Conservation (phyloP, 2,329 filamentous ascomycete genomes). For the Endoconidiophora polonica region DNA sequence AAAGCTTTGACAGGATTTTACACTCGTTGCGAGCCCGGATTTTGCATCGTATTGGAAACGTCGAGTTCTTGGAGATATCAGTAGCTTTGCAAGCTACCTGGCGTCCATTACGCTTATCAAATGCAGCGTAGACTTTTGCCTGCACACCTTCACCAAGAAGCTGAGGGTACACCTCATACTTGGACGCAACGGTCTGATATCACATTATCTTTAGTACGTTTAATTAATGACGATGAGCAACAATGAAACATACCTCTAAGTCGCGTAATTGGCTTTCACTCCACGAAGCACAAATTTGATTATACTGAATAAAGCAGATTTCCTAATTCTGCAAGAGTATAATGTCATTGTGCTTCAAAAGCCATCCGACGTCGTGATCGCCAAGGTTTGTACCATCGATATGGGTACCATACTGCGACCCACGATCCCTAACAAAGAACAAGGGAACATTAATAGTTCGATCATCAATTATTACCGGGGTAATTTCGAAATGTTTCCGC, state of each 20-base stretch:
- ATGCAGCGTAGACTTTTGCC: slow-evolving; percentile 23
- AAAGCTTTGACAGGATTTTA: slow-evolving; percentile 34
- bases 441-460: not conserved
- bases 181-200: slow-evolving; percentile 20
- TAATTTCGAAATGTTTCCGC: slow-evolving; percentile 12
- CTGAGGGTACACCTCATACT: slow-evolving; percentile 21
- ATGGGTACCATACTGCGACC: slow-evolving; percentile 36
- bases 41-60: no score
- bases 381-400: slow-evolving; percentile 32
- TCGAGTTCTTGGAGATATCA: no score
- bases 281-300: slow-evolving; percentile 1
- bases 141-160: slow-evolving; percentile 24
- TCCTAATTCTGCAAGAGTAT: slow-evolving; percentile 27
- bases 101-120: slow-evolving; percentile 32
- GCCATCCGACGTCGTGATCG: slow-evolving; percentile 24
- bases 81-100: slow-evolving; percentile 50
- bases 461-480: slow-evolving; percentile 10
- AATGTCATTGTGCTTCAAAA: slow-evolving; percentile 34
- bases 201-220: not conserved
- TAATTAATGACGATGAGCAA: no score
- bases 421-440: slow-evolving; percentile 39
- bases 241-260: not conserved
- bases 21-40: slow-evolving; percentile 15
- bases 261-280: not conserved
- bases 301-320: slow-evolving; percentile 20